Conservation (phyloP, 768 basidiomycete genomes). For the Tulasnella sp. region DNA sequence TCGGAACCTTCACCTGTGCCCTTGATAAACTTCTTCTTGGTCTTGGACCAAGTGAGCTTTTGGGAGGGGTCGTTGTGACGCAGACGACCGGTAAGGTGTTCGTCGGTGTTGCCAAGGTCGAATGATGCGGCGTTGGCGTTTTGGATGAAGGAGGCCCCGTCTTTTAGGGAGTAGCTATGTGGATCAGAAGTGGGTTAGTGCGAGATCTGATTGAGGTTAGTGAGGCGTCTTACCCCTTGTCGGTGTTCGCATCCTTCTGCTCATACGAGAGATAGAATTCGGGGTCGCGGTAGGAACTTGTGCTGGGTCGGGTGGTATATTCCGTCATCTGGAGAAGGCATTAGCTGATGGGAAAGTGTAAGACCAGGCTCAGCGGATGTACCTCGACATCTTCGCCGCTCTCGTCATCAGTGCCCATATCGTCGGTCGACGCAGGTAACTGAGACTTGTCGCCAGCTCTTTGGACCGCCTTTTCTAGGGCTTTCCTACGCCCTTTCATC, state of each 20-base stretch:
- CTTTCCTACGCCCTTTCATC: no score
- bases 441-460: background rate
- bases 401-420: background rate
- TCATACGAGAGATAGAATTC: constrained; percentile 89
- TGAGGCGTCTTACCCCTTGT: constrained; percentile 65
- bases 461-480: constrained; percentile 30
- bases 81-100: constrained; percentile 42
- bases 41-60: constrained; percentile 67
- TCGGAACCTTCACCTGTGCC: constrained; percentile 79
- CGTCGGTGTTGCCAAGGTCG: constrained; percentile 73
- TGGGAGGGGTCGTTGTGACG: constrained; percentile 51
- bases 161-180: constrained; percentile 70
- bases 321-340: background rate
- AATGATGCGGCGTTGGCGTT: constrained; percentile 72
- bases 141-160: constrained; percentile 74
- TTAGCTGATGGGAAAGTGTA: no score
- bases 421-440: background rate
- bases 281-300: constrained; percentile 50
- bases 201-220: background rate
- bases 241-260: constrained; percentile 73
- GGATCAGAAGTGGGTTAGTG: background rate
- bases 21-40: constrained; percentile 86
- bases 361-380: background rate
- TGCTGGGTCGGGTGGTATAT: constrained; percentile 38
- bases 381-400: background rate